phyloP scores from a whole-genome alignment of 1,139 yeast species.

The Zygoascus sp. region DNA sequence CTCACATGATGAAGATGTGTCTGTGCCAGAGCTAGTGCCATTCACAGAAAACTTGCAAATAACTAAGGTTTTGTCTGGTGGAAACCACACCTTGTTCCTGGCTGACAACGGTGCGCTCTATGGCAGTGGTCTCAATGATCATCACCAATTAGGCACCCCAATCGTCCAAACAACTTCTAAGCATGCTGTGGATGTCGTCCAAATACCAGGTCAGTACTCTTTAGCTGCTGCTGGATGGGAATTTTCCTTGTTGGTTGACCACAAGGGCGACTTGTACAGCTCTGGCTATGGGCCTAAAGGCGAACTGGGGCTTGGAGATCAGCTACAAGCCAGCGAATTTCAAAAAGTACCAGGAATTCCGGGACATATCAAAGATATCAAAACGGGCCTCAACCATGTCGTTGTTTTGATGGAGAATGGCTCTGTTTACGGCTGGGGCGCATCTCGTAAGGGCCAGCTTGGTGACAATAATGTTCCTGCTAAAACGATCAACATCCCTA shows the following conservation, averaged over 20 bases:
- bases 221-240: conserved; percentile 71
- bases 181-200: conserved; percentile 17
- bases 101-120: conserved; percentile 49
- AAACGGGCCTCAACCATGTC: conserved; percentile 55
- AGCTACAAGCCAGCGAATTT: conserved; percentile 4
- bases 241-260: conserved; percentile 51
- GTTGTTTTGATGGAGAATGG: conserved; percentile 44
- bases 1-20: conserved; percentile 49
- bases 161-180: not conserved
- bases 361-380: conserved; percentile 31
- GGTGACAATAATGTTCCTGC: conserved; percentile 22
- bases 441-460: conserved; percentile 70
- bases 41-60: conserved; percentile 1
- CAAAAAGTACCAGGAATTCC: conserved; percentile 20
- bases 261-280: conserved; percentile 41
- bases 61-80: conserved; percentile 55
- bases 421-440: conserved; percentile 74
- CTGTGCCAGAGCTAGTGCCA: conserved; percentile 28
- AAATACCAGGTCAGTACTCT: conserved; percentile 11
- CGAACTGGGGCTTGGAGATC: conserved; percentile 61
- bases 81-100: conserved; percentile 74
- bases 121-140: conserved; percentile 56
- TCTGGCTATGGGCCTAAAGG: conserved; percentile 69
- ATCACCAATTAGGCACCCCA: conserved; percentile 51
- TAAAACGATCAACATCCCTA: conserved; percentile 18